These are phyloP conservation scores for Stephania japonica DNA, from an alignment of 164 flowering plant species.

Conservation along the genomic window DNA sequence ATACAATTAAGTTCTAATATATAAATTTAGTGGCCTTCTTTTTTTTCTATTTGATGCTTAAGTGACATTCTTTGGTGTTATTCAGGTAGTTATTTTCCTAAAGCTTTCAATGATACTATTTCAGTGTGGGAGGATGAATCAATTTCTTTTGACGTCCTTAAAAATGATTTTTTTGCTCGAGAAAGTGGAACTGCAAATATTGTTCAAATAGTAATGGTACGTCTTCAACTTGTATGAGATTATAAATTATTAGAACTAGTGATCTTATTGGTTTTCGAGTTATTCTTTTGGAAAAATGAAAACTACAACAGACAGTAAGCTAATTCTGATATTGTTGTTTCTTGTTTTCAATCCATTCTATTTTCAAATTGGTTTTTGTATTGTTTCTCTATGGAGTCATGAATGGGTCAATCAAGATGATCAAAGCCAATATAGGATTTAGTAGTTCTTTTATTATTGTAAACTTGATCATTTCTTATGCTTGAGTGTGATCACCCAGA, in stretches of 20 bases:
- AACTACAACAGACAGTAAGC: neutral
- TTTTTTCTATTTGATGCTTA: neutral
- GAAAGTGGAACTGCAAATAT: slow-evolving; percentile 48
- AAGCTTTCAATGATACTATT: slow-evolving; percentile 47
- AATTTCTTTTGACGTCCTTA: slow-evolving; percentile 58
- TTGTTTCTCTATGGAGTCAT: no score
- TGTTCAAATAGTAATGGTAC: slow-evolving; percentile 47
- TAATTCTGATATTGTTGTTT: no score
- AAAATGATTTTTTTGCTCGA: slow-evolving; percentile 63
- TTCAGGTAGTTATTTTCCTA: slow-evolving; percentile 84
- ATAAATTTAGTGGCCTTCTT: neutral
- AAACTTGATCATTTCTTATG: no score
- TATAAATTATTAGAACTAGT: neutral
- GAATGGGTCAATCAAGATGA: no score
- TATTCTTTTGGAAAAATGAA: neutral
- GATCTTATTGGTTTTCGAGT: neutral
- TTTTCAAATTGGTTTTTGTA: no score
- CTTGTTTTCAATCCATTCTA: no score
- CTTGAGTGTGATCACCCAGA: no score
- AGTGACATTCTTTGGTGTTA: neutral
- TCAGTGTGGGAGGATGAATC: slow-evolving; percentile 96
- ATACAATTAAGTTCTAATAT: neutral
- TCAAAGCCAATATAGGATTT: no score
- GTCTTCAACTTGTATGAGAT: slow-evolving; percentile 8
- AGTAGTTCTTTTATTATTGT: no score